These are phyloP conservation scores for Yarrowia phangngaensis DNA, from an alignment of 805 yeast species.

Conservation along the genomic window DNA sequence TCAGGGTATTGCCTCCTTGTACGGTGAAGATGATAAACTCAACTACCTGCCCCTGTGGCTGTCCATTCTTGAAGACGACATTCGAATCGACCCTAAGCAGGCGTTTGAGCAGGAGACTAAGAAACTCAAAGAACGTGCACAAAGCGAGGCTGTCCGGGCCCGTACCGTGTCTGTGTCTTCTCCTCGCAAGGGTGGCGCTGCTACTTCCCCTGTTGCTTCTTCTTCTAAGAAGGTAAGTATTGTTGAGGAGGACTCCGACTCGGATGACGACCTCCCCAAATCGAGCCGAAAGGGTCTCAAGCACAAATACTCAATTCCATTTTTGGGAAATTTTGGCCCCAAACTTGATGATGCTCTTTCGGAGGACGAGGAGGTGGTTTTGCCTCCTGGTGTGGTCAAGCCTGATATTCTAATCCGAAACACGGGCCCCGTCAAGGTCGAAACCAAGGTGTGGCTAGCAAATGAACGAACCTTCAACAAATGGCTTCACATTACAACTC, in stretches of 20 bases:
- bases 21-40: constrained; percentile 83
- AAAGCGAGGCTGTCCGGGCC: constrained; percentile 15
- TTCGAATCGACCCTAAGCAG: constrained; percentile 71
- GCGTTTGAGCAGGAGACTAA: constrained; percentile 64
- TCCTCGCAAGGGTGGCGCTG: constrained; percentile 16
- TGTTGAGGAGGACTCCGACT: constrained; percentile 27
- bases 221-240: constrained; percentile 37
- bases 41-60: constrained; percentile 94
- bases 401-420: constrained; percentile 78
- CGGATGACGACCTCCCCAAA: constrained; percentile 16
- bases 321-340: constrained; percentile 41
- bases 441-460: constrained; percentile 97
- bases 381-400: constrained; percentile 85
- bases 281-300: constrained; percentile 12
- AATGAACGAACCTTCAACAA: constrained; percentile 95
- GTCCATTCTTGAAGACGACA: constrained; percentile 76
- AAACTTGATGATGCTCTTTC: constrained; percentile 36
- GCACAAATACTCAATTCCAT: constrained; percentile 31
- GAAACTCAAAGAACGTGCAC: constrained; percentile 36
- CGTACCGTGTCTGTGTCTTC: constrained; percentile 23
- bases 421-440: constrained; percentile 88
- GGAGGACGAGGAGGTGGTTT: constrained; percentile 78
- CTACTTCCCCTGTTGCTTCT: constrained; percentile 1
- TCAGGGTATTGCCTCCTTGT: constrained; percentile 87
- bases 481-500: constrained; percentile 87